Percentiles rank a stretch among this genome's conserved stretches.
These are phyloP conservation scores for Fusarium sarcochroum DNA, from an alignment of 2,329 filamentous ascomycete genomes.

Conservation along the genomic window DNA sequence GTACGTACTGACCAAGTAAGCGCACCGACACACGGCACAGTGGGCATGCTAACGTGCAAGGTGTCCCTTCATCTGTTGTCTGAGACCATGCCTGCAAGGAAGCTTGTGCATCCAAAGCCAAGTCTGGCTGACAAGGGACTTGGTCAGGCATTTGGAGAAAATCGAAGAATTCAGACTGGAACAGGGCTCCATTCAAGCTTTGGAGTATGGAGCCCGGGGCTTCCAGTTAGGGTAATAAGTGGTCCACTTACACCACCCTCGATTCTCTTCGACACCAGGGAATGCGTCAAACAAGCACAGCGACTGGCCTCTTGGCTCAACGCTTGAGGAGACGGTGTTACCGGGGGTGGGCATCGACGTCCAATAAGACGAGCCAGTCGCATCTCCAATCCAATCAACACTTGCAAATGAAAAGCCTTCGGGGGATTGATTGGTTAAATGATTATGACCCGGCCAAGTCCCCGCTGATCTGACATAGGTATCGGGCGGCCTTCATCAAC, in stretches of 20 bases:
- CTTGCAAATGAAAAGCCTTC: conserved; percentile 15
- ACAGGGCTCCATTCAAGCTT: conserved; percentile 39
- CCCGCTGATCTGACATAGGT: conserved; percentile 40
- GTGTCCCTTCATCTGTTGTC: conserved; percentile 27
- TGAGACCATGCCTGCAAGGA: conserved; percentile 26
- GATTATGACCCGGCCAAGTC: conserved; percentile 14
- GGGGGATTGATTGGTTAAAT: conserved; percentile 26
- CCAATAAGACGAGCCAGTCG: conserved; percentile 24
- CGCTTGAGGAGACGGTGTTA: conserved; percentile 35
- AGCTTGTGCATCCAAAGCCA: conserved; percentile 33
- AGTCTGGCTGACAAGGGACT: conserved; percentile 35
- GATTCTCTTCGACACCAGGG: conserved; percentile 23
- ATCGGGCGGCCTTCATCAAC: conserved; percentile 12
- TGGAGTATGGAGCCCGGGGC: conserved; percentile 24
- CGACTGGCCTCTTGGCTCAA: conserved; percentile 12
- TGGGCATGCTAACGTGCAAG: conserved; percentile 12
- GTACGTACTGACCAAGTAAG: neutral
- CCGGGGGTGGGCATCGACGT: conserved; percentile 5
- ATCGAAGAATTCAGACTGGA: conserved; percentile 26
- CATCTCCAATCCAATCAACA: conserved; percentile 32
- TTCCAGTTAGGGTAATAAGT: conserved; percentile 24
- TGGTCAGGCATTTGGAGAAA: conserved; percentile 35
- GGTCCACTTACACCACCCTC: conserved; percentile 19
- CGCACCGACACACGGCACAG: conserved; percentile 6
- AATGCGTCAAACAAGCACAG: conserved; percentile 7